Percentiles rank a stretch among this genome's conserved stretches.
phyloP scores from a whole-genome alignment of 495 filamentous ascomycete genomes.

The Neurospora discreta region DNA sequence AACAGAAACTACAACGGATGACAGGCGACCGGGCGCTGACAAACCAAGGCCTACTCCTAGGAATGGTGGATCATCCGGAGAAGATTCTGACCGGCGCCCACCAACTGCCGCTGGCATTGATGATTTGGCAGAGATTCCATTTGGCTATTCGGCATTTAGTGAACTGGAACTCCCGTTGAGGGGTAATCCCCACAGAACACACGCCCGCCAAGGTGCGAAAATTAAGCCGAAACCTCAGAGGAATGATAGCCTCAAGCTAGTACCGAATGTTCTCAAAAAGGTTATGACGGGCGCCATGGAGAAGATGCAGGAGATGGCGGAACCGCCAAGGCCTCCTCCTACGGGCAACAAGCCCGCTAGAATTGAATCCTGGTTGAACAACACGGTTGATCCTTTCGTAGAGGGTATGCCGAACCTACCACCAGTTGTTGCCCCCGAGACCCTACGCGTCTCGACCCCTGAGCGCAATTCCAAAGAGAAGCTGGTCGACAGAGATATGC shows the following conservation, averaged over 20 bases:
- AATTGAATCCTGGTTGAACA: slow-evolving; percentile 69
- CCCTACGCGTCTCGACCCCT: not conserved
- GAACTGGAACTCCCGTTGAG: slow-evolving; percentile 38
- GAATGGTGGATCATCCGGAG: slow-evolving; percentile 8
- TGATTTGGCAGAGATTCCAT: slow-evolving; percentile 41
- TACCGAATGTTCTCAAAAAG: slow-evolving; percentile 45
- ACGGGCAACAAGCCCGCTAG: slow-evolving; percentile 38
- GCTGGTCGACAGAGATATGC: not conserved
- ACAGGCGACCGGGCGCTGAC: slow-evolving; percentile 1
- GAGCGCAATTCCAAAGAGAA: not conserved
- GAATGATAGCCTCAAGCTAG: slow-evolving; percentile 36
- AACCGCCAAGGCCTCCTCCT: slow-evolving; percentile 33
- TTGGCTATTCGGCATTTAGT: slow-evolving; percentile 48
- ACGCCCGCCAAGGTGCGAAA: slow-evolving; percentile 25
- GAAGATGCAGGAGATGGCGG: slow-evolving; percentile 41
- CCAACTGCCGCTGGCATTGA: slow-evolving; percentile 34
- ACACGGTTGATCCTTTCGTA: slow-evolving; percentile 62
- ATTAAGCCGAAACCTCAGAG: slow-evolving; percentile 30
- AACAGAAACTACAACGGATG: slow-evolving; percentile 15
- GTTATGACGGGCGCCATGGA: slow-evolving; percentile 43
- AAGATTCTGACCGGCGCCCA: slow-evolving; percentile 20
- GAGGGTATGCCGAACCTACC: slow-evolving; percentile 31
- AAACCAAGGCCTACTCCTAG: not conserved
- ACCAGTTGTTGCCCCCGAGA: slow-evolving; percentile 7
- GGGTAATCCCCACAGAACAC: slow-evolving; percentile 18